These are phyloP conservation scores for Lenwebbia sp. DNA, from an alignment of 345 rosid genomes.

Conservation along the genomic window DNA sequence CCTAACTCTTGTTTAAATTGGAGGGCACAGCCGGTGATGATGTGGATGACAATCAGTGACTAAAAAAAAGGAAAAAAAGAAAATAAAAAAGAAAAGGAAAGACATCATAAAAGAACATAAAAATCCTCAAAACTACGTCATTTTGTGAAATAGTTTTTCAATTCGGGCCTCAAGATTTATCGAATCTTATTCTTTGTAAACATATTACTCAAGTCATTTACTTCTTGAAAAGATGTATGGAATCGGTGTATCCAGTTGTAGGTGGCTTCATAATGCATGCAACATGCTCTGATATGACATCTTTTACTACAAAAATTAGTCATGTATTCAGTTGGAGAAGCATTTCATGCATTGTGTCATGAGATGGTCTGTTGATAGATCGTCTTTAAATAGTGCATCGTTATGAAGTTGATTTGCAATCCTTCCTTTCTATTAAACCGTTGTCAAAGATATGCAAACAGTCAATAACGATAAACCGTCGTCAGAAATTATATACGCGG, in stretches of 20 bases:
- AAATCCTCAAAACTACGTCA: too few relatives aligned
- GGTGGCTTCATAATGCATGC: not conserved
- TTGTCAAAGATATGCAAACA: not conserved
- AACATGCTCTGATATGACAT: not conserved
- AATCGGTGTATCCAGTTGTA: not conserved
- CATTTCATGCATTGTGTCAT: not conserved
- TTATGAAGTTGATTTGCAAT: not conserved
- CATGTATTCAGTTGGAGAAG: not conserved
- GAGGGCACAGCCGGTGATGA: too few relatives aligned
- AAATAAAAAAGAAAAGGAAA: too few relatives aligned
- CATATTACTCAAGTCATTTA: too few relatives aligned
- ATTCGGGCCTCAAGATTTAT: too few relatives aligned
- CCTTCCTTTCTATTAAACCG: not conserved
- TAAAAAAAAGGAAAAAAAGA: too few relatives aligned
- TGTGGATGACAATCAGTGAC: too few relatives aligned
- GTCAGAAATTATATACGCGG: not conserved
- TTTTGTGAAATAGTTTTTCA: too few relatives aligned
- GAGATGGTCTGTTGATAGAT: not conserved
- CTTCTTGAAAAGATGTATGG: not conserved
- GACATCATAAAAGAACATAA: too few relatives aligned
- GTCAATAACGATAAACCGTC: not conserved
- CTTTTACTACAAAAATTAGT: not conserved
- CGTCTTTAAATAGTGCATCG: not conserved
- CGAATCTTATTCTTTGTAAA: too few relatives aligned
- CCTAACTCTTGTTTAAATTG: too few relatives aligned